Evolutionary conservation across 2,329 filamentous ascomycete genomes (phyloP).

Genomic region (Arachnopeziza araneosa): DNA sequence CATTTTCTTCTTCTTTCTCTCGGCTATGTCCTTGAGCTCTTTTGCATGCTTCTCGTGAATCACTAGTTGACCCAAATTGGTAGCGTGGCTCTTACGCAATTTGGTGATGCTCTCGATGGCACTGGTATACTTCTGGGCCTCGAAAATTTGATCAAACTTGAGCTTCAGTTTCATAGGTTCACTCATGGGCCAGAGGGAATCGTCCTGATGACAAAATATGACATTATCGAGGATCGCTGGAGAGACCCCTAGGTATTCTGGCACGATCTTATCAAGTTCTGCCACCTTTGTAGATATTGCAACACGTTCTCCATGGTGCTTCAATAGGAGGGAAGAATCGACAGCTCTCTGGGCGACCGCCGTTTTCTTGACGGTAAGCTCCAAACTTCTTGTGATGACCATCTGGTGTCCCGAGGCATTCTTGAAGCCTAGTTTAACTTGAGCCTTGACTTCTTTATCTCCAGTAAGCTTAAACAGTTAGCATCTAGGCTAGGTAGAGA

Average conservation of each 20-base stretch:
- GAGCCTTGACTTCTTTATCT: constrained; percentile 83
- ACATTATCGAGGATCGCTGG: constrained; percentile 87
- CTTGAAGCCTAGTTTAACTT: constrained; percentile 85
- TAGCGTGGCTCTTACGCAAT: constrained; percentile 75
- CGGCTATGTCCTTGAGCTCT: constrained; percentile 77
- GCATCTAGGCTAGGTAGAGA: background rate
- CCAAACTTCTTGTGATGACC: constrained; percentile 77
- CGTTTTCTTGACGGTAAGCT: constrained; percentile 80
- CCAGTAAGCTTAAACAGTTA: constrained; percentile 54
- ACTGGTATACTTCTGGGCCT: constrained; percentile 94
- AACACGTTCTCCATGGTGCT: constrained; percentile 73
- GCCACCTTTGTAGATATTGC: constrained; percentile 74
- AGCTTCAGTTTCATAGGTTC: constrained; percentile 83
- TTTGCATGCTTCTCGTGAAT: constrained; percentile 74
- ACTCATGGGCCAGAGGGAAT: constrained; percentile 94
- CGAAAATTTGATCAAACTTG: constrained; percentile 95
- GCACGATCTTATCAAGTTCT: constrained; percentile 79
- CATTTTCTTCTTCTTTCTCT: constrained; percentile 62
- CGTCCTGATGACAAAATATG: constrained; percentile 98
- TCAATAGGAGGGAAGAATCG: constrained; percentile 70
- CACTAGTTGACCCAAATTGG: constrained; percentile 67
- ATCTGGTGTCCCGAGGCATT: constrained; percentile 73
- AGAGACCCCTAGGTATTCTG: constrained; percentile 81
- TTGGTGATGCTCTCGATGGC: constrained; percentile 92
- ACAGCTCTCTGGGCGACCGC: constrained; percentile 74